Percentiles rank a stretch among this genome's conserved stretches.
These are phyloP conservation scores for Penicillium rolfsii DNA, from an alignment of 2,329 filamentous ascomycete species.

Conservation along the genomic window DNA sequence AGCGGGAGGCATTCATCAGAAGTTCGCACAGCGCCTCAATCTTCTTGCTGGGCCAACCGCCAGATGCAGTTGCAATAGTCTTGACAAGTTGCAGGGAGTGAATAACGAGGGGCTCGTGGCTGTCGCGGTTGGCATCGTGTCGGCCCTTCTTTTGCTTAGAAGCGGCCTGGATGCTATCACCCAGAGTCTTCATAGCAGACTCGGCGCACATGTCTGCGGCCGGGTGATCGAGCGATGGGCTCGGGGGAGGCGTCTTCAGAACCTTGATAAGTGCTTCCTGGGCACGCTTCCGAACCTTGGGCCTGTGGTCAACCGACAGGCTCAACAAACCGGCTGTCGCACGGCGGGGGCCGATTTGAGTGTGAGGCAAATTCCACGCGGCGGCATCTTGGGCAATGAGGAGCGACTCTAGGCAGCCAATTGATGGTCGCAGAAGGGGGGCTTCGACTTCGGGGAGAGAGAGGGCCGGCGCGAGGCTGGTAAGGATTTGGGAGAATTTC, in stretches of 20 bases:
- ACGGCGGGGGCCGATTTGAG: conserved; percentile 80
- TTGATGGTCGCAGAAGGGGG: conserved; percentile 80
- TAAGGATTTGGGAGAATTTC: conserved; percentile 93
- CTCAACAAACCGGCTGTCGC: conserved; percentile 85
- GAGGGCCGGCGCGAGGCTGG: conserved; percentile 80
- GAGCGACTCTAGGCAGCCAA: conserved; percentile 91
- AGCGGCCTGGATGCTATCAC: conserved; percentile 68
- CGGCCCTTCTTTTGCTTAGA: conserved; percentile 67
- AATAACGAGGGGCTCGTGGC: conserved; percentile 80
- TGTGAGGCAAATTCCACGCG: conserved; percentile 84
- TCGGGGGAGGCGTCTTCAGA: conserved; percentile 82
- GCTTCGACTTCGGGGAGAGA: conserved; percentile 81
- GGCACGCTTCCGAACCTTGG: conserved; percentile 91
- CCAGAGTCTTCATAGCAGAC: conserved; percentile 78
- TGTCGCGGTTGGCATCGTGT: conserved; percentile 48
- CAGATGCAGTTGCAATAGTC: conserved; percentile 80
- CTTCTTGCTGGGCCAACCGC: conserved; percentile 95
- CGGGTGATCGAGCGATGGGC: conserved; percentile 89
- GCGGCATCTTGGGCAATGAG: conserved; percentile 83
- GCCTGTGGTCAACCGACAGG: conserved; percentile 81
- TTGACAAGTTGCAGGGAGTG: conserved; percentile 92
- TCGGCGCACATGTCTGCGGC: conserved; percentile 96
- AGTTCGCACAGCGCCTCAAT: conserved; percentile 91
- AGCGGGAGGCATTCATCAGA: conserved; percentile 82
- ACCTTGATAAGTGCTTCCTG: conserved; percentile 86